Percentiles rank a stretch among this genome's conserved stretches.
Conservation (phyloP, 352 stramenopile genomes). For the Globisporangium solare region DNA sequence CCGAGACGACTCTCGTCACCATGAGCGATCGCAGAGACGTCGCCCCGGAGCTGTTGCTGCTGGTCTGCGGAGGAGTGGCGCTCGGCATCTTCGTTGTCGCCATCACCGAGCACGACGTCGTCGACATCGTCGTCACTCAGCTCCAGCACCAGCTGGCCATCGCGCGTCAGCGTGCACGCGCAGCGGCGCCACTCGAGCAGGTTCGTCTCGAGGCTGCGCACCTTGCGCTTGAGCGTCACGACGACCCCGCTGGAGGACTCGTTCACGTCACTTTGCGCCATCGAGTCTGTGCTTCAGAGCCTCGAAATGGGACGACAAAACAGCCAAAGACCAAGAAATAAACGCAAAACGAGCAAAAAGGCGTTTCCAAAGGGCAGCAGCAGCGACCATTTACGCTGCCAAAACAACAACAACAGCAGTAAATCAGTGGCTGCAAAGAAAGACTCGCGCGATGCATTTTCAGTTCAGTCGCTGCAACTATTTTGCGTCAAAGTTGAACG, state of each 20-base stretch:
- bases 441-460: no score
- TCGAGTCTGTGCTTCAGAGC: no score
- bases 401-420: no score
- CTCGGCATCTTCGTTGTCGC: slow-evolving; percentile 6
- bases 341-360: no score
- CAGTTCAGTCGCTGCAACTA: background rate
- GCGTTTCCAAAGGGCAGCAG: no score
- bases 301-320: no score
- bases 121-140: slow-evolving; percentile 26
- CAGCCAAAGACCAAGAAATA: no score
- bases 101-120: slow-evolving; percentile 8
- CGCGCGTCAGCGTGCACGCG: slow-evolving; percentile 32
- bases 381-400: no score
- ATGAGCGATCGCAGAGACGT: no score
- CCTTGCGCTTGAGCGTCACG: slow-evolving; percentile 57
- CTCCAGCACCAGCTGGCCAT: slow-evolving; percentile 30
- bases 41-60: background rate
- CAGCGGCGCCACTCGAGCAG: slow-evolving; percentile 67
- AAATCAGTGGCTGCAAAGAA: no score
- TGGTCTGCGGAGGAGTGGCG: background rate
- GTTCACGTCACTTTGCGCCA: no score
- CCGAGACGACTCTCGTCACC: slow-evolving; percentile 1
- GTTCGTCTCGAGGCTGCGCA: slow-evolving; percentile 49
- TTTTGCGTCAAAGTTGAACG: slow-evolving; percentile 34
- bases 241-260: slow-evolving; percentile 5